Base-by-base conservation (phyloP, 2,329 filamentous ascomycete genomes). In the Cryphonectria radicalis region DNA sequence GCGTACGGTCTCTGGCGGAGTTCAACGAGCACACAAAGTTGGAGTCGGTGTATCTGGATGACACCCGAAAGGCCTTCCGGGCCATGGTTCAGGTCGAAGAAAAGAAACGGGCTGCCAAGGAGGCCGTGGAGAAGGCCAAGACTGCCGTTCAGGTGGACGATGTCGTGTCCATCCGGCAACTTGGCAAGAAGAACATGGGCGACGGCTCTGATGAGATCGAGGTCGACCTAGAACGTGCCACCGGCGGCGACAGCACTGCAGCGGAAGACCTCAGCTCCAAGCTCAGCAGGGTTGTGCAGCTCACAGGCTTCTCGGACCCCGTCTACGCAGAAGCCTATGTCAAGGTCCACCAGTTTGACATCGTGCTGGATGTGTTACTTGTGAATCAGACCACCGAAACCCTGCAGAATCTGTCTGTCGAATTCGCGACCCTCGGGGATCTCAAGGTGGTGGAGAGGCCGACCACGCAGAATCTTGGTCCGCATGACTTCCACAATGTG, bases 281-380 rank as follows among this genome's bases (percentile, higher is more conserved):
- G 83, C 90, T 99, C 73, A 98, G 92, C 84, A 90, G 96, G 19
- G 95, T 99, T 53, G 96, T 99, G 32, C 96, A 99, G 82, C 89
- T 99, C 63, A 99, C 96, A 25, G 96, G 96, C 73, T 99, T 99
- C 87, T 98, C 96, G 0, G 96, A 99, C 79, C 92, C 96, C 1
- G 96, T 99, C 19, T 99, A 99, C 77, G 96, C 94, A n/a, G 96
- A 99, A 83, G 96, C 96, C 6, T 99, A 99, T 77, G 95, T 99
- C 78, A 97, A 97, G 81, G 95, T 99, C 13, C 95, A 98, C 81
- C 96, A 99, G 81, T 99, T 99, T 78, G 96, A 99, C 79, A 99
- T 99, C 77, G 92, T 99, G 22, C 88, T 99, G 37, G 96, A 99
- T 78, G 96, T 99, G 11, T 88, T 99, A 3, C 87, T 99, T 32